Conservation (phyloP, 768 basidiomycete genomes). For the Boletus vermiculosoides region DNA sequence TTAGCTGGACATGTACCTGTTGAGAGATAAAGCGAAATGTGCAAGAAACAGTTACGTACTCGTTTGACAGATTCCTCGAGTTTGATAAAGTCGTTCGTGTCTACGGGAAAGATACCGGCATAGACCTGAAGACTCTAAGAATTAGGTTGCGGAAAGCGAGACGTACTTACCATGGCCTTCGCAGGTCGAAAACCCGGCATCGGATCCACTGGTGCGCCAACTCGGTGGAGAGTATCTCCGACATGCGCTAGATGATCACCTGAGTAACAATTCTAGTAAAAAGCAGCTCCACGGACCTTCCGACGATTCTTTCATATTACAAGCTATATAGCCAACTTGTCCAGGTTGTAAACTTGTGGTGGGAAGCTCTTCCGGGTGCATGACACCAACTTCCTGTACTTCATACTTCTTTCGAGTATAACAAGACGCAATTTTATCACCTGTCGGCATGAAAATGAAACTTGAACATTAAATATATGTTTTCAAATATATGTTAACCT, state of each 20-base stretch:
- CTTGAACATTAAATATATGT: not conserved
- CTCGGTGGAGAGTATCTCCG: slow-evolving; percentile 87
- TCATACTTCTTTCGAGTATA: slow-evolving; percentile 88
- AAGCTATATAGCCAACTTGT: slow-evolving; percentile 87
- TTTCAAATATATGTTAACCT: not conserved
- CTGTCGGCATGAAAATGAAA: slow-evolving; percentile 37
- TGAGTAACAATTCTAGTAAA: not conserved
- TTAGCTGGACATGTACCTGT: slow-evolving; percentile 50
- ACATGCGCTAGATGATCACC: slow-evolving; percentile 63
- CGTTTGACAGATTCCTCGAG: slow-evolving; percentile 94
- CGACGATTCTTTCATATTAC: slow-evolving; percentile 96
- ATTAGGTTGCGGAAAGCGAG: not conserved
- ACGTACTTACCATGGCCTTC: slow-evolving; percentile 78
- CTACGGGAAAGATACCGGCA: slow-evolving; percentile 92
- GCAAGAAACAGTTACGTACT: slow-evolving; percentile 42
- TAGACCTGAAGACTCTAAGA: slow-evolving; percentile 61
- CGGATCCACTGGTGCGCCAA: slow-evolving; percentile 71
- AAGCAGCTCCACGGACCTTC: slow-evolving; percentile 57
- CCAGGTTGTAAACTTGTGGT: slow-evolving; percentile 67
- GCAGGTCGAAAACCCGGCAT: slow-evolving; percentile 90
- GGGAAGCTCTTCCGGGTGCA: slow-evolving; percentile 87
- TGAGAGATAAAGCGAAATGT: slow-evolving; percentile 7
- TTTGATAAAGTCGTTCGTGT: slow-evolving; percentile 87
- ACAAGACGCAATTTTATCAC: slow-evolving; percentile 86
- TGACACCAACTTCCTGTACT: slow-evolving; percentile 81